These are phyloP conservation scores for Plasmodium vivax DNA, from an alignment of 169 alveolate species.

Conservation along the genomic window DNA sequence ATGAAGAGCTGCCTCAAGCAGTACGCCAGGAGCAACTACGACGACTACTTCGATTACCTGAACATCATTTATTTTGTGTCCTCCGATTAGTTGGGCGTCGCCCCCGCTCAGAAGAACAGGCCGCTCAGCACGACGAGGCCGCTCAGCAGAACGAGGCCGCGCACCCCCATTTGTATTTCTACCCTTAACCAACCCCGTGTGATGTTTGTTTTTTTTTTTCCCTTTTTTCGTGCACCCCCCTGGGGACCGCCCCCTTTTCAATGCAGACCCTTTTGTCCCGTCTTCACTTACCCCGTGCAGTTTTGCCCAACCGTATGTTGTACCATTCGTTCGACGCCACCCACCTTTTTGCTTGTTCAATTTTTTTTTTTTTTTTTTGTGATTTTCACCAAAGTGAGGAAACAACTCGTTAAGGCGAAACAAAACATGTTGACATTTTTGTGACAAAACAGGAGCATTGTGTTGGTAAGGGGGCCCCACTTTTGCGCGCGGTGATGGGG, in stretches of 20 bases:
- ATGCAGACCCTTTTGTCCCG: background rate
- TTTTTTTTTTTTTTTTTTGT: constrained; percentile 1
- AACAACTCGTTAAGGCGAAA: background rate
- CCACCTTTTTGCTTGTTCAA: background rate
- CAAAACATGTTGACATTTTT: background rate
- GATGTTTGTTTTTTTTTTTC: background rate
- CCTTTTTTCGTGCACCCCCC: background rate
- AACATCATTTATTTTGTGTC: constrained; percentile 39
- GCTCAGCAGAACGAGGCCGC: background rate
- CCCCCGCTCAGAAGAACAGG: background rate
- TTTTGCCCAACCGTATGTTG: background rate
- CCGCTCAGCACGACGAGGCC: no score
- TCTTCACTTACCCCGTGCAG: background rate
- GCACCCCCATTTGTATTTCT: background rate
- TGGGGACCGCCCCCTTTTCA: background rate
- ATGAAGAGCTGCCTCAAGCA: constrained; percentile 25
- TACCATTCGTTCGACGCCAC: background rate
- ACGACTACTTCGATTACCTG: constrained; percentile 44
- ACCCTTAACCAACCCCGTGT: background rate
- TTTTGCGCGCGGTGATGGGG: no score
- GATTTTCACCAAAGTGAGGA: background rate
- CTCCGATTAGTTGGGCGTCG: background rate
- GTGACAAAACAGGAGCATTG: background rate
- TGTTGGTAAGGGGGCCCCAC: background rate
- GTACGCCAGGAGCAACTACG: constrained; percentile 12